These are phyloP conservation scores for Meyerozyma carpophila DNA, from an alignment of 1,139 yeast genomes.

Conservation along the genomic window DNA sequence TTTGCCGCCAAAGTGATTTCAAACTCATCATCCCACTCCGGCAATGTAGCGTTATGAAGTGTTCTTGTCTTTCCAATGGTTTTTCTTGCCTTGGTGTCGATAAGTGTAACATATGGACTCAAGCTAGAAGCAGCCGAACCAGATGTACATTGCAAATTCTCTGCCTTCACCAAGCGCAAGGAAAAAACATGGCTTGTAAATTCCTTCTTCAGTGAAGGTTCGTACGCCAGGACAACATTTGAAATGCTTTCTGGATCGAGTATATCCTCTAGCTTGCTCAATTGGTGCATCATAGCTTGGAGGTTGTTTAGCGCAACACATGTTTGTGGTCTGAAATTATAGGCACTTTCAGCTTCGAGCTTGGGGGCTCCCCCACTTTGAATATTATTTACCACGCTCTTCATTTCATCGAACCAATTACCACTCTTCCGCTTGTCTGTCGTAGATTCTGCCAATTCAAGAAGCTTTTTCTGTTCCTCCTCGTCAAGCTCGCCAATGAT, in stretches of 20 bases:
- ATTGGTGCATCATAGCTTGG: slow-evolving; percentile 52
- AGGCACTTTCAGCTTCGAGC: slow-evolving; percentile 47
- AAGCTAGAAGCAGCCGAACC: slow-evolving; percentile 47
- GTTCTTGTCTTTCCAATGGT: slow-evolving; percentile 72
- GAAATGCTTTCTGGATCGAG: slow-evolving; percentile 62
- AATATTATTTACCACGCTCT: slow-evolving; percentile 43
- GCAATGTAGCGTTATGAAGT: slow-evolving; percentile 56
- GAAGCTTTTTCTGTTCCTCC: slow-evolving; percentile 24
- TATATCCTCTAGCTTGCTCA: slow-evolving; percentile 55
- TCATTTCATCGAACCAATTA: slow-evolving; percentile 42
- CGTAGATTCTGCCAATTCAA: slow-evolving; percentile 22
- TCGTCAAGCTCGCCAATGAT: slow-evolving; percentile 47
- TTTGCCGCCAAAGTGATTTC: slow-evolving; percentile 50
- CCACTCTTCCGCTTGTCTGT: slow-evolving; percentile 20
- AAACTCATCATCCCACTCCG: slow-evolving; percentile 87
- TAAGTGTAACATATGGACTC: slow-evolving; percentile 64
- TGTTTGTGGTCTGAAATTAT: slow-evolving; percentile 55
- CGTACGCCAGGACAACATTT: slow-evolving; percentile 30
- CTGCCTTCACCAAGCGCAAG: slow-evolving; percentile 63
- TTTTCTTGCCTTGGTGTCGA: slow-evolving; percentile 52
- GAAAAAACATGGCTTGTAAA: slow-evolving; percentile 57
- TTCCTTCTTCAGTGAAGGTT: slow-evolving; percentile 24
- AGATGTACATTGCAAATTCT: slow-evolving; percentile 48
- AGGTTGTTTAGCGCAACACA: slow-evolving; percentile 76
- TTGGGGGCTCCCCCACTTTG: slow-evolving; percentile 23